Evolutionary conservation across 345 rosid species (phyloP), one percentile per base, ranked within the genome.

Genomic region (Eucalyptus regnans): DNA sequence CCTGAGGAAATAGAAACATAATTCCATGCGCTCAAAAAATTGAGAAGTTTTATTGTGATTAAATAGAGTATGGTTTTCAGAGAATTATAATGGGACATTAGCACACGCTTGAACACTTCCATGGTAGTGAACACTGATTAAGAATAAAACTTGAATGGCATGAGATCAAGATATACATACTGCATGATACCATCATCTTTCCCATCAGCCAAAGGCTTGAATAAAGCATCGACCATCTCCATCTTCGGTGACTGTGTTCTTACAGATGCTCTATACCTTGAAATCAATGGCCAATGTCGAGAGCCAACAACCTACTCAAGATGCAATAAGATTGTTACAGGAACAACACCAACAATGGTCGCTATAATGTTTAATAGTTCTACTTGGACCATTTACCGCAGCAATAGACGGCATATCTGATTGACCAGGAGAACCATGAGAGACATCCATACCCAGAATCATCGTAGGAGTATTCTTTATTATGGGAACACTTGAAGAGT

Each of bases 371-470:
- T 71, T 20, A 52, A 43, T 51, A 90, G 86, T 64, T 90, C 46
- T 89, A 52, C 50, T 33, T 44, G 85, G 86, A 86, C 50, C 86
- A 89, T 66, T 89, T 95, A 96, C 99, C 88, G 99, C 99, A 68
- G 97, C 98, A 56, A 96, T 90, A 51, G 98, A 96, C 87, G 99
- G 98, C 87, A 91, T 87, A 93, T 95, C 94, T 46, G 96, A 92
- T 90, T 86, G 93, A 89, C 98, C 99, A 91, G 97, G 97, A 89
- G 99, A 92, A 44, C 99, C 97, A 89, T 94, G 99, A 87, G 98
- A 96, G 88, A 96, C 97, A 92, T 95, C 99, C 98, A 98, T 96
- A 33, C 99, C 99, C 93, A 98, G 91, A 91, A 98, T 98, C 92
- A 98, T 90, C 50, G 98, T 98, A 79, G 99, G 99, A 88, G 93